Percentiles rank a stretch among this genome's conserved stretches.
Conservation (phyloP, 1,284 basidiomycete genomes). For the Ceratobasidium sp. region DNA sequence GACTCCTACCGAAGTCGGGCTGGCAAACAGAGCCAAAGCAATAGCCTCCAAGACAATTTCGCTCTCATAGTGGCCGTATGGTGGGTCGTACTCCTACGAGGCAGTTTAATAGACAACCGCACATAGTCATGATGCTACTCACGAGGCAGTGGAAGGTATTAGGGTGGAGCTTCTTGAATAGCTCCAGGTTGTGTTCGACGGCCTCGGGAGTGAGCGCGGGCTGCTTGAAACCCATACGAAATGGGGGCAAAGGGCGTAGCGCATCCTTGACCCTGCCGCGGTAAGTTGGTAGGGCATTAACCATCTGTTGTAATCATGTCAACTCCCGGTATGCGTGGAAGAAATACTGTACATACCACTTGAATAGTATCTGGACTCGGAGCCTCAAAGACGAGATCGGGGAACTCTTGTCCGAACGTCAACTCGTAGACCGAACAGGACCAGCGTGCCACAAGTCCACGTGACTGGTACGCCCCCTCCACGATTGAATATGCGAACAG, state of each 20-base stretch:
- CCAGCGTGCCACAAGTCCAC: neutral
- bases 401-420: neutral
- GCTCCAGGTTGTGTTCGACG: neutral
- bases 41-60: neutral
- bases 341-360: neutral
- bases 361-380: neutral
- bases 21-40: neutral
- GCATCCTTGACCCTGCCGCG: constrained; percentile 17
- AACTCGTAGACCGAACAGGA: neutral
- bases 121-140: neutral
- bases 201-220: neutral
- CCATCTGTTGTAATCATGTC: neutral
- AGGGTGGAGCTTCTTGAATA: neutral
- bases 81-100: neutral
- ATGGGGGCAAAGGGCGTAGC: neutral
- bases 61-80: constrained; percentile 1
- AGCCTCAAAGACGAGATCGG: neutral
- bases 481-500: neutral
- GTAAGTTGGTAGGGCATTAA: neutral
- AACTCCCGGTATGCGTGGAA: neutral
- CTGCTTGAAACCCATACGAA: neutral
- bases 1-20: constrained; percentile 4
- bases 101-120: neutral
- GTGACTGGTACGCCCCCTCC: constrained; percentile 6
- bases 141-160: constrained; percentile 28